Conservation (phyloP, 2,329 filamentous ascomycete genomes). For the Fusarium sp. region DNA sequence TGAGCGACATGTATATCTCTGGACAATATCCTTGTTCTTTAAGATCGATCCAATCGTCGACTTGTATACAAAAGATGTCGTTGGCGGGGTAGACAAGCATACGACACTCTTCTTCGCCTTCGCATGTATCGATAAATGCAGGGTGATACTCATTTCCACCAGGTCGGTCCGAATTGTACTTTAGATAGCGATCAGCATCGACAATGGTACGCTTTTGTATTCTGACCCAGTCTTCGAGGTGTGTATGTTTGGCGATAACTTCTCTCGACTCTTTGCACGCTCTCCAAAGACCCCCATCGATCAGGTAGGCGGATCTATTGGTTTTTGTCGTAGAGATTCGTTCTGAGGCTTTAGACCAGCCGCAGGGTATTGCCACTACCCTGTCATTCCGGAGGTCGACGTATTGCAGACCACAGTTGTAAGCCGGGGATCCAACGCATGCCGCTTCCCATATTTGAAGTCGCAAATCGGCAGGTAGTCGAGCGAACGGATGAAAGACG, state of each 20-base stretch:
- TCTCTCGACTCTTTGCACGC: slow-evolving; percentile 12
- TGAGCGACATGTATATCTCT: too few relatives aligned
- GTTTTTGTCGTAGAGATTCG: not conserved
- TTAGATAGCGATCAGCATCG: not conserved
- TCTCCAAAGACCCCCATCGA: slow-evolving; percentile 5
- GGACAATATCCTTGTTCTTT: too few relatives aligned
- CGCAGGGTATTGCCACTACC: not conserved
- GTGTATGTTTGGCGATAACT: not conserved
- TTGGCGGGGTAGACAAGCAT: too few relatives aligned
- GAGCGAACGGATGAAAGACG: not conserved
- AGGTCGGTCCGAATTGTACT: too few relatives aligned
- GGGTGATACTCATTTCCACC: too few relatives aligned
- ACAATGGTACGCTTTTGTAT: not conserved
- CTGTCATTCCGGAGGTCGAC: not conserved
- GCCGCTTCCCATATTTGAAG: slow-evolving; percentile 2
- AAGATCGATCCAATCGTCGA: too few relatives aligned
- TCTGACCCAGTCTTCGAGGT: not conserved
- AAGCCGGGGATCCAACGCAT: not conserved
- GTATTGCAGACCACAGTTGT: not conserved
- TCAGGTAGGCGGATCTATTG: slow-evolving; percentile 7
- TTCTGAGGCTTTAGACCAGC: not conserved
- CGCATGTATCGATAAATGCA: too few relatives aligned
- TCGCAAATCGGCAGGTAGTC: not conserved
- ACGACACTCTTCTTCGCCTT: too few relatives aligned
- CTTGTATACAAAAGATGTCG: too few relatives aligned